These are phyloP conservation scores for Sclerotiophoma versabilis DNA, from an alignment of 2,329 filamentous ascomycete species.

Conservation along the genomic window DNA sequence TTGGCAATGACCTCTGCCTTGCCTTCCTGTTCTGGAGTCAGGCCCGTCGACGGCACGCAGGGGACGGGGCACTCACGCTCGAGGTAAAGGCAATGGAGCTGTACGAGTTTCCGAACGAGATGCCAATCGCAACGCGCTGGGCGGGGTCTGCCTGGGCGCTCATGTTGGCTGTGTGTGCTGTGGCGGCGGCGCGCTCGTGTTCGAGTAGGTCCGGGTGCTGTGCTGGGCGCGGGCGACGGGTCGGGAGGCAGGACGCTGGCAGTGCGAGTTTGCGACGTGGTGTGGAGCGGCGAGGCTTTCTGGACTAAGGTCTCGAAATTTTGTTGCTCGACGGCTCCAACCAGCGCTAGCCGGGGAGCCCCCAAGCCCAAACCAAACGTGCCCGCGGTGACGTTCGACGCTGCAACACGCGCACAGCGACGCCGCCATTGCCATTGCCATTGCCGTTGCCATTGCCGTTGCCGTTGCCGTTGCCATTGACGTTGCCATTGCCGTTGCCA, in stretches of 20 bases:
- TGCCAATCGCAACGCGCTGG: constrained; percentile 80
- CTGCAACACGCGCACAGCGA: too few species aligned
- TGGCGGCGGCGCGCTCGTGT: not conserved
- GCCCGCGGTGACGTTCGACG: constrained; percentile 9
- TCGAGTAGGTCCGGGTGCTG: not conserved
- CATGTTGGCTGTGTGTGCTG: constrained; percentile 46
- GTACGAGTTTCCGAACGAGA: constrained; percentile 98
- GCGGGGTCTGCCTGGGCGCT: constrained; percentile 59
- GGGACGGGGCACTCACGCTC: constrained; percentile 52
- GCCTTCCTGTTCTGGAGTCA: constrained; percentile 68
- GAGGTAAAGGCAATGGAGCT: constrained; percentile 93
- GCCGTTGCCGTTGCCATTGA: too few species aligned
- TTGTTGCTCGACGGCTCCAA: not conserved
- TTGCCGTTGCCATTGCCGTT: too few species aligned
- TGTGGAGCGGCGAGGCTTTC: not conserved
- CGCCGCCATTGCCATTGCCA: too few species aligned
- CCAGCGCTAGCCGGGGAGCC: not conserved
- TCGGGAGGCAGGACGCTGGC: constrained; percentile 1
- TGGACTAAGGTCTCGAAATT: constrained; percentile 4
- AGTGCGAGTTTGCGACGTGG: constrained; percentile 9
- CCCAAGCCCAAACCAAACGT: constrained; percentile 8
- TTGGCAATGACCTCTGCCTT: constrained; percentile 98
- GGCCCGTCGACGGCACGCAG: not conserved
- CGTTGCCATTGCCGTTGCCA: constrained; percentile 38
- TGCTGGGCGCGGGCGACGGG: not conserved